A percentile compares a stretch with the other conserved stretches of the same genome.
Conservation (phyloP, 768 basidiomycete genomes). For the Lepiota venenata region DNA sequence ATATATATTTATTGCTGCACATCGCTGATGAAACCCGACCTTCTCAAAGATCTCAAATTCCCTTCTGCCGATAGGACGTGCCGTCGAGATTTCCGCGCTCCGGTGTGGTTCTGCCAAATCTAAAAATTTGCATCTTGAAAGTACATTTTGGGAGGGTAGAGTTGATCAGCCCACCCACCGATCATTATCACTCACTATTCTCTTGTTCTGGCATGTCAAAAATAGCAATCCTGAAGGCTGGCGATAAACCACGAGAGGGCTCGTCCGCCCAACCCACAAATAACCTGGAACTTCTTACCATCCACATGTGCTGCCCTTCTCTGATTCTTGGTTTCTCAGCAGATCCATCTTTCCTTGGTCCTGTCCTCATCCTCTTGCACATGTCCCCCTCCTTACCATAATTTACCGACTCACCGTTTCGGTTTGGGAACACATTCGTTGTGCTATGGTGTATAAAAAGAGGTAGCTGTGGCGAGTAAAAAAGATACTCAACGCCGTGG, state of each 20-base stretch:
- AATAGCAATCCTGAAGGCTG: background rate
- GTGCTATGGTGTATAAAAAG: constrained; percentile 4
- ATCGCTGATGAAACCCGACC: background rate
- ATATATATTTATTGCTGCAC: background rate
- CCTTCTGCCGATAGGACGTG: background rate
- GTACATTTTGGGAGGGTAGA: no score
- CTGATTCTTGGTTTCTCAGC: background rate
- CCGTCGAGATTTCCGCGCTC: background rate
- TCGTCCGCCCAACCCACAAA: background rate
- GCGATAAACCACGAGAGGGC: background rate
- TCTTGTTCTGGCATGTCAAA: background rate
- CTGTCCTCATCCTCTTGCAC: constrained; percentile 1
- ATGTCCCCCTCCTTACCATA: background rate
- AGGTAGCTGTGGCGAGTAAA: background rate
- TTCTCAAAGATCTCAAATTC: background rate
- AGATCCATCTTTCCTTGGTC: background rate
- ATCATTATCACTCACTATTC: background rate
- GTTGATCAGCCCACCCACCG: no score
- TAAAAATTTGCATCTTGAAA: no score
- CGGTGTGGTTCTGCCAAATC: no score
- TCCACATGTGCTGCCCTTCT: background rate
- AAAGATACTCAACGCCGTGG: background rate
- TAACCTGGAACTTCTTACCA: background rate
- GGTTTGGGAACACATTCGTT: background rate
- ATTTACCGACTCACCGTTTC: background rate